Evolutionary conservation across 139 green algal genomes (phyloP).

Genomic region (Volvox africanus): DNA sequence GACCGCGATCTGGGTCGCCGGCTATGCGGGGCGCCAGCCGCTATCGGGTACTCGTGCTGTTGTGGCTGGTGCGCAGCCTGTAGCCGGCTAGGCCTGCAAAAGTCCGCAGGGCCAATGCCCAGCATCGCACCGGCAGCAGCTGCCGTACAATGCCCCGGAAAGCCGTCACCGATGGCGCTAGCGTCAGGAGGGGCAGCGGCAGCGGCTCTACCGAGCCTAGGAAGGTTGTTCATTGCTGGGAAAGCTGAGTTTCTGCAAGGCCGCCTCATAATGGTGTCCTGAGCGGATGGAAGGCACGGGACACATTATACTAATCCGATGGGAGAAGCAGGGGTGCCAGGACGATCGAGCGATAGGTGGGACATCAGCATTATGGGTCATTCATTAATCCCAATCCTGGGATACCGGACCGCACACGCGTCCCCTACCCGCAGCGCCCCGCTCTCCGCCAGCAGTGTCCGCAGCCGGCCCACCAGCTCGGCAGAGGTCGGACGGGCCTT

Average conservation of each 20-base stretch:
- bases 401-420: too few relatives aligned
- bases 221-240: background rate
- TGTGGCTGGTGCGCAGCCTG: background rate
- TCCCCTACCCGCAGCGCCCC: conserved; percentile 27
- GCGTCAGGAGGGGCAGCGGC: background rate
- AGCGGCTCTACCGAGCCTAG: background rate
- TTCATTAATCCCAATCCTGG: too few relatives aligned
- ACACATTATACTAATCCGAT: too few relatives aligned
- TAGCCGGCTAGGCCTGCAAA: conserved; percentile 3
- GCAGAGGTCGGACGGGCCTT: conserved; percentile 21
- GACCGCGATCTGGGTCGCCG: background rate
- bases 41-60: too few relatives aligned
- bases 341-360: too few relatives aligned
- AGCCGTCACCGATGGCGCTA: background rate
- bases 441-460: conserved; percentile 38
- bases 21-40: background rate
- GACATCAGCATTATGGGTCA: too few relatives aligned
- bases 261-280: conserved; percentile 16
- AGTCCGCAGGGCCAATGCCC: conserved; percentile 1
- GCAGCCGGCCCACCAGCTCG: conserved; percentile 34
- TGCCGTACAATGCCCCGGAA: background rate
- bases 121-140: conserved; percentile 23
- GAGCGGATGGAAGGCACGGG: background rate
- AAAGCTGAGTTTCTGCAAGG: background rate
- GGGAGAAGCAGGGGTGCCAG: too few relatives aligned